phyloP scores from a whole-genome alignment of 75 land plant genomes.

The Pinus taeda region DNA sequence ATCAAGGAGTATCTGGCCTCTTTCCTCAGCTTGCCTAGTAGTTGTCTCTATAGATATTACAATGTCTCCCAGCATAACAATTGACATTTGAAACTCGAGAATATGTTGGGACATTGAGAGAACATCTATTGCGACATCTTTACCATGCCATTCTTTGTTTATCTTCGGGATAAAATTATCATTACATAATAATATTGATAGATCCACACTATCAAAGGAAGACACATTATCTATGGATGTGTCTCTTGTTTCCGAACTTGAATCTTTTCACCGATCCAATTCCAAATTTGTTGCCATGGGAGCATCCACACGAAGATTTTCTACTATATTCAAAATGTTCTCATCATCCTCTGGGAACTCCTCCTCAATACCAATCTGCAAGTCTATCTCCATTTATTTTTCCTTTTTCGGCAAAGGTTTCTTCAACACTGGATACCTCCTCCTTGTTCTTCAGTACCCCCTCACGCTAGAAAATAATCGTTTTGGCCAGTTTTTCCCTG shows the following conservation, averaged over 20 bases:
- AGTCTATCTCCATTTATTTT: too few species aligned
- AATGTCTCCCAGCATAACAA: constrained; percentile 39
- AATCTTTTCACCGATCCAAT: constrained; percentile 14
- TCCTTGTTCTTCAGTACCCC: too few species aligned
- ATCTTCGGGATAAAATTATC: constrained; percentile 38
- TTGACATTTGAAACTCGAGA: constrained; percentile 15
- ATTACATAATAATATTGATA: constrained; percentile 37
- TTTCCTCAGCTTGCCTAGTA: constrained; percentile 39
- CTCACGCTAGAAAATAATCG: too few species aligned
- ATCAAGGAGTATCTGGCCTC: constrained; percentile 37
- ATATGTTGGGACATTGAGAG: constrained; percentile 45
- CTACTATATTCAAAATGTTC: constrained; percentile 7
- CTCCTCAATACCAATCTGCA: too few species aligned
- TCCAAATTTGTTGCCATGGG: constrained; percentile 35
- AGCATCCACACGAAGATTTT: constrained; percentile 41
- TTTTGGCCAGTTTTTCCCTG: too few species aligned
- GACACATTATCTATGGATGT: constrained; percentile 13
- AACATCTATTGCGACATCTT: constrained; percentile 44
- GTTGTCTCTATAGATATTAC: constrained; percentile 57
- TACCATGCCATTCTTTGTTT: constrained; percentile 45
- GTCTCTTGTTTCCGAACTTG: constrained; percentile 2
- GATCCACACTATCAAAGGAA: constrained; percentile 29
- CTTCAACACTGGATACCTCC: too few species aligned
- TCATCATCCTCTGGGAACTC: too few species aligned
- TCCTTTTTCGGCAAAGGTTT: too few species aligned